These are phyloP conservation scores for Cryptococcus maquisensis DNA, from an alignment of 1,284 basidiomycete species.

Conservation along the genomic window DNA sequence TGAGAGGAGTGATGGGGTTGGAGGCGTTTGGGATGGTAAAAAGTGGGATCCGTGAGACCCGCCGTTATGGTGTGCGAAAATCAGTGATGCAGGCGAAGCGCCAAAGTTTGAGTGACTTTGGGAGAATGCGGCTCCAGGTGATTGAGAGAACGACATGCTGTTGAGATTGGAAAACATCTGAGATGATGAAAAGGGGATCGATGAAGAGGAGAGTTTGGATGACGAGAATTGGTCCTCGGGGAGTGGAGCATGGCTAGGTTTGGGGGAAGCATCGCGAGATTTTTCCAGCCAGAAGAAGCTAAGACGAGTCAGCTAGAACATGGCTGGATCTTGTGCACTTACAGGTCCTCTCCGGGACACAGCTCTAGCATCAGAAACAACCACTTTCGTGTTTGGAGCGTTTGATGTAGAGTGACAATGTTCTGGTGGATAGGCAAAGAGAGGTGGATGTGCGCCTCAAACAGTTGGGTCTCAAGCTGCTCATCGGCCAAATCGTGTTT, in stretches of 20 bases:
- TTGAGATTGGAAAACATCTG: slow-evolving; percentile 38
- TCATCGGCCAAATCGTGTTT: slow-evolving; percentile 87
- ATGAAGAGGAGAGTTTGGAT: slow-evolving; percentile 45
- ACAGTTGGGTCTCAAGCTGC: slow-evolving; percentile 76
- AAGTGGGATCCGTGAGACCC: slow-evolving; percentile 14
- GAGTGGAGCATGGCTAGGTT: slow-evolving; percentile 52
- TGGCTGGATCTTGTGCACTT: slow-evolving; percentile 14
- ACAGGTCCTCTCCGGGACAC: slow-evolving; percentile 85
- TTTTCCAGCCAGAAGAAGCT: slow-evolving; percentile 94
- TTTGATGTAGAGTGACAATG: slow-evolving; percentile 91
- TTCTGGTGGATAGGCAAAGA: slow-evolving; percentile 86
- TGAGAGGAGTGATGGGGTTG: slow-evolving; percentile 89
- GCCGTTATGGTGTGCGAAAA: slow-evolving; percentile 43
- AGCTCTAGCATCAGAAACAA: slow-evolving; percentile 80
- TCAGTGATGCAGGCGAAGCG: slow-evolving; percentile 38
- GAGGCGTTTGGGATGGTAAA: slow-evolving; percentile 64
- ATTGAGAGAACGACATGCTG: slow-evolving; percentile 31
- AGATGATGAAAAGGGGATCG: slow-evolving; percentile 47
- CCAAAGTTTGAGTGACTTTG: slow-evolving; percentile 15
- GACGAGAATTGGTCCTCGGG: slow-evolving; percentile 44
- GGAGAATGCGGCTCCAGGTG: slow-evolving; percentile 32
- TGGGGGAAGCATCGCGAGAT: slow-evolving; percentile 75
- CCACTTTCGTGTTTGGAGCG: slow-evolving; percentile 74
- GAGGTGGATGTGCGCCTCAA: slow-evolving; percentile 93
- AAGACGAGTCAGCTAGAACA: slow-evolving; percentile 8